These are phyloP conservation scores for Trichoderma erinaceum DNA, from an alignment of 495 filamentous ascomycete species.

Conservation along the genomic window DNA sequence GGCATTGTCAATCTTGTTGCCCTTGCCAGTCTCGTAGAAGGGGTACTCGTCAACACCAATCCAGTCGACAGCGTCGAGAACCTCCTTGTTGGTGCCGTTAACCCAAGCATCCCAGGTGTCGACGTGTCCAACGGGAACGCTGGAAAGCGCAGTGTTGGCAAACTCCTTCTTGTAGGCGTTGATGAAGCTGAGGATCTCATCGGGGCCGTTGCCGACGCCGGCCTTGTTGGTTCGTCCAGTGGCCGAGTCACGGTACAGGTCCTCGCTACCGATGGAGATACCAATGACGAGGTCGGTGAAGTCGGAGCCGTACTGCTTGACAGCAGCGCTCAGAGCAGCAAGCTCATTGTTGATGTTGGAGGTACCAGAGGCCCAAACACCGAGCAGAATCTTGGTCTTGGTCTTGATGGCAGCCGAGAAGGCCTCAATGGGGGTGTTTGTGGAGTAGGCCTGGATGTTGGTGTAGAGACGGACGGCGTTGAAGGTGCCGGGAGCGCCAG, in stretches of 20 bases:
- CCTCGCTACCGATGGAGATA: constrained; percentile 48
- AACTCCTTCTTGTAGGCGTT: constrained; percentile 39
- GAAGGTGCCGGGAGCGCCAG: constrained; percentile 31
- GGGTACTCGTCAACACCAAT: constrained; percentile 47
- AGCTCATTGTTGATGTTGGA: constrained; percentile 44
- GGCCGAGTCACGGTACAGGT: constrained; percentile 45
- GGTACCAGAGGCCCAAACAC: constrained; percentile 46
- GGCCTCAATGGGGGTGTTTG: constrained; percentile 40
- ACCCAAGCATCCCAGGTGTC: constrained; percentile 47
- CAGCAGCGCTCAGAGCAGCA: constrained; percentile 38
- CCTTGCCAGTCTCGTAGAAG: constrained; percentile 44
- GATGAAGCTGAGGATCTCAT: constrained; percentile 42
- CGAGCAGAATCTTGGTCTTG: constrained; percentile 44
- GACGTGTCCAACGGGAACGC: constrained; percentile 44
- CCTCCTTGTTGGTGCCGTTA: constrained; percentile 40
- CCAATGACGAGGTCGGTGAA: constrained; percentile 45
- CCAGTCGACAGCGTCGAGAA: constrained; percentile 44
- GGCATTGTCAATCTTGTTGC: constrained; percentile 38
- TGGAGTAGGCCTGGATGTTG: constrained; percentile 47
- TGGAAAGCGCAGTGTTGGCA: constrained; percentile 25
- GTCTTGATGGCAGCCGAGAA: constrained; percentile 50
- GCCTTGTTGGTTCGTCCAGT: constrained; percentile 36
- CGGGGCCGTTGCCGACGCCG: constrained; percentile 37
- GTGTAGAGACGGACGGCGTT: constrained; percentile 42
- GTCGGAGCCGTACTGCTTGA: constrained; percentile 36